A percentile compares a stretch with the other conserved stretches of the same genome.
Evolutionary conservation across 305 asterid species (phyloP).

Genomic region (Salvia sclarea): DNA sequence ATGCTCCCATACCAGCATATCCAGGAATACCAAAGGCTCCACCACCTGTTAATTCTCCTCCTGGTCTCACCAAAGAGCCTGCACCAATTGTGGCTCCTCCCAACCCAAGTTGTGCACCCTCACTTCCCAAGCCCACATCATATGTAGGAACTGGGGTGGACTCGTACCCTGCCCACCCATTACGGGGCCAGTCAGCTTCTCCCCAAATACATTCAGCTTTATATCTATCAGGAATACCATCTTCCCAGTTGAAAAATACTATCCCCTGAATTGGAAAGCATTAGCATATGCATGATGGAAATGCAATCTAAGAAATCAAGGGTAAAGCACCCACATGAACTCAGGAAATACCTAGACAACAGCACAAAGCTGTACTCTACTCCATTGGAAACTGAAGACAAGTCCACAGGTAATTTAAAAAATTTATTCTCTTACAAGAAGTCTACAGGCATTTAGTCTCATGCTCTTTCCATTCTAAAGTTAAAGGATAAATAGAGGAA

Average conservation of each 20-base stretch:
- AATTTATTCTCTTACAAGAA: background rate
- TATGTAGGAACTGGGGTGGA: constrained; percentile 75
- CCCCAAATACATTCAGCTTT: constrained; percentile 82
- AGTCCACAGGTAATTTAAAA: background rate
- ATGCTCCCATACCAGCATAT: constrained; percentile 61
- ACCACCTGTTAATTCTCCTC: constrained; percentile 54
- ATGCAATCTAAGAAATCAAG: constrained; percentile 19
- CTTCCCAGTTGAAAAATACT: constrained; percentile 85
- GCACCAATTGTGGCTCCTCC: constrained; percentile 86
- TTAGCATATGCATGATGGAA: constrained; percentile 20
- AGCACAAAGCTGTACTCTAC: constrained; percentile 9
- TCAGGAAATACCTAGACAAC: constrained; percentile 13
- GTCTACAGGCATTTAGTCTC: background rate
- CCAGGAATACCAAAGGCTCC: constrained; percentile 69
- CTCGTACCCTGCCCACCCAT: constrained; percentile 90
- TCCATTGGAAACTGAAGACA: constrained; percentile 9
- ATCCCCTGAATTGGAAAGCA: constrained; percentile 68
- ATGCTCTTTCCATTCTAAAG: background rate
- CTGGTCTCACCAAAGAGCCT: constrained; percentile 53
- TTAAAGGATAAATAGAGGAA: constrained; percentile 3
- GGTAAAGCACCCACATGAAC: constrained; percentile 8
- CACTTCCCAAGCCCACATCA: constrained; percentile 81
- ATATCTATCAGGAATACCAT: constrained; percentile 52
- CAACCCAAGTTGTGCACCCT: constrained; percentile 67
- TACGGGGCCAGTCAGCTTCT: constrained; percentile 92